These are phyloP conservation scores for Tylopilus subfusipes DNA, from an alignment of 768 basidiomycete species.

Conservation along the genomic window DNA sequence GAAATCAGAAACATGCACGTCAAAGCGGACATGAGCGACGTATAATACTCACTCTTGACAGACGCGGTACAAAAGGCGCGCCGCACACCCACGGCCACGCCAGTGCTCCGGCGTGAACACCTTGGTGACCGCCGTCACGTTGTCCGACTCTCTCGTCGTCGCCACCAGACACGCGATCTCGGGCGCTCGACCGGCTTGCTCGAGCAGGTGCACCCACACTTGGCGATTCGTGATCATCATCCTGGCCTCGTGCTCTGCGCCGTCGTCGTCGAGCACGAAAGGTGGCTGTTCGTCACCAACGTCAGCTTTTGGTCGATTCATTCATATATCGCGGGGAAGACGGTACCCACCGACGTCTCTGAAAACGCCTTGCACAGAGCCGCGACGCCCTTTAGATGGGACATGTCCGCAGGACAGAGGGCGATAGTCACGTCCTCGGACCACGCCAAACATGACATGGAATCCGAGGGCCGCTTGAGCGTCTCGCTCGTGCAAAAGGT, in stretches of 20 bases:
- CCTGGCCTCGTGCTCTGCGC: constrained; percentile 49
- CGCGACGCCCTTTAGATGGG: constrained; percentile 36
- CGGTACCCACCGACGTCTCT: constrained; percentile 48
- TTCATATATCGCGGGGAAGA: background rate
- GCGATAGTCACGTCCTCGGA: constrained; percentile 19
- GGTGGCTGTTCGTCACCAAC: constrained; percentile 43
- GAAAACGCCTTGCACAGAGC: constrained; percentile 56
- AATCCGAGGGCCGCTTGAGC: constrained; percentile 19
- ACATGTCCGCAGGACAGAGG: constrained; percentile 33
- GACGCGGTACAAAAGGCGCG: constrained; percentile 56
- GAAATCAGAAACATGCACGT: background rate
- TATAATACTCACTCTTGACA: constrained; percentile 50
- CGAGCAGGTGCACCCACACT: constrained; percentile 58
- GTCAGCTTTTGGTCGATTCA: background rate
- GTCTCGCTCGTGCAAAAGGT: constrained; percentile 50
- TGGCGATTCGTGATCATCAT: constrained; percentile 43
- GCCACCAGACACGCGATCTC: constrained; percentile 67
- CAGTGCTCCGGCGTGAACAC: constrained; percentile 58
- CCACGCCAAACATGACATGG: background rate
- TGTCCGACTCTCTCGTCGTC: constrained; percentile 57
- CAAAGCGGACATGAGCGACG: background rate
- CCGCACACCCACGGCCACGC: constrained; percentile 55
- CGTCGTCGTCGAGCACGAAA: constrained; percentile 42
- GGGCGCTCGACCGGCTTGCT: constrained; percentile 12
- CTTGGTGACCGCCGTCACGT: constrained; percentile 65